Evolutionary conservation across 768 basidiomycete species (phyloP), one percentile per base, ranked within the genome.

Genomic region (Hemileccinum impolitum): DNA sequence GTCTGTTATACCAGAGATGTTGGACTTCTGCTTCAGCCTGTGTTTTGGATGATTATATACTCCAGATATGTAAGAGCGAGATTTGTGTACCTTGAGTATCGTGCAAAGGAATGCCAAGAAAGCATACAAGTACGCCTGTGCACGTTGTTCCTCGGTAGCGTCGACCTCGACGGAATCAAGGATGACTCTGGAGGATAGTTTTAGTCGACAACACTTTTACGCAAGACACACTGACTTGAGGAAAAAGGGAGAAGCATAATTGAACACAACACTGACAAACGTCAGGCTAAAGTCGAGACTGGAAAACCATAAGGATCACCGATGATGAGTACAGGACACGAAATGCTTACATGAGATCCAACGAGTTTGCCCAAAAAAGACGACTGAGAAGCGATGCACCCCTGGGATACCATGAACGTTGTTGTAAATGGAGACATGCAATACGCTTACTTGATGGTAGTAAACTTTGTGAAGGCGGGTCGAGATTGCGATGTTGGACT

Each of bases 171-270:
- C 77, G 1, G 78, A 70, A 55, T 85, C 82, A 4, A 87, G 74
- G 52, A 88, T 85, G 26, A 67, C 73, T 32, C 79, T 80, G 25
- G n/a, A 14, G 15, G 39, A n/a, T 21, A 26, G 43, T 34, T 6
- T 52, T 7, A 48, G 43, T 21, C 21, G 21, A 31, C 15, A 13
- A 26, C 1, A 14, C n/a, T 7, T 12, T n/a, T 6, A 34, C 2
- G 9, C 4, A 6, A 45, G 15, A 19, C 11, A 11, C 21, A 48
- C 76, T 48, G 42, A 82, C 80, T 89, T 91, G 38, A 96, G 75
- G 72, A 94, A 93, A 71, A 84, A 93, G 7, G 94, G 93, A 0
- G 80, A 79, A 0, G 82, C 75, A 67, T 93, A 95, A 57, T 86
- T 87, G 69, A 91, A 85, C 0, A 78, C 26, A 26, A 93, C 83